Base-by-base conservation (phyloP, 2,329 filamentous ascomycete genomes). In the Pestalotiopsis sp. region DNA sequence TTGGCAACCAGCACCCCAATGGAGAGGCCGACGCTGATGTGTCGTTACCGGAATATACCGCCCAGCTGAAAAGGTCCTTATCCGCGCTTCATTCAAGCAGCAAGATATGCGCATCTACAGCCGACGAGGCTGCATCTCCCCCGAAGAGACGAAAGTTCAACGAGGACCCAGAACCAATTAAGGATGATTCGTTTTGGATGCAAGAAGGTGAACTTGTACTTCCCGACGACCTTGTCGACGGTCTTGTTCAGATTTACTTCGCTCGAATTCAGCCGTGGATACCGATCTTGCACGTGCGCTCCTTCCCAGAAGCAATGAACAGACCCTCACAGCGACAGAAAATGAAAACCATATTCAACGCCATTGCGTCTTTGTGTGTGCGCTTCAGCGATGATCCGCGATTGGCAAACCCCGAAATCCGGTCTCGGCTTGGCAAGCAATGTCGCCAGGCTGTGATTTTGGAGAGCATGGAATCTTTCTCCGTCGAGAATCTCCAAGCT, bases 191-290 rank as follows among this genome's bases (percentile, higher is more conserved):
- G 2, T 39, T 39, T 56, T 64, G 62, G 62, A 64, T 64, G 39
- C 36, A 39, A 27, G 62, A 66, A 25, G 68, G 64, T 58, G 64
- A 68, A 9, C 49, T 68, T 9, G 71, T 73, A 2, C 68, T 79
- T 4, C 71, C 78, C 4, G 74, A 76, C 4, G 75, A 80, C 13
- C 73, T 82, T 1, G 74, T 82, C 4, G 76, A 77, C 36, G 69
- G 71, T 5, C 71, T 80, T 7, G 73, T 80, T 14, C 77, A 80
- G 1, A 73, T 77, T 4, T 80, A 82, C 68, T 82, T 83, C 68
- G 71, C 73, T 5, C 66, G 75, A n/a, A 76, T 82, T 4, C 81
- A 83, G 52, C 81, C 81, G 9, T 83, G 80, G 78, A 81, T 80
- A 4, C 80, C 80, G 3, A 77, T 81, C 17, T 63, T 82, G 25